Evolutionary conservation across 805 yeast species (phyloP).

Genomic region (Spathaspora girioi): DNA sequence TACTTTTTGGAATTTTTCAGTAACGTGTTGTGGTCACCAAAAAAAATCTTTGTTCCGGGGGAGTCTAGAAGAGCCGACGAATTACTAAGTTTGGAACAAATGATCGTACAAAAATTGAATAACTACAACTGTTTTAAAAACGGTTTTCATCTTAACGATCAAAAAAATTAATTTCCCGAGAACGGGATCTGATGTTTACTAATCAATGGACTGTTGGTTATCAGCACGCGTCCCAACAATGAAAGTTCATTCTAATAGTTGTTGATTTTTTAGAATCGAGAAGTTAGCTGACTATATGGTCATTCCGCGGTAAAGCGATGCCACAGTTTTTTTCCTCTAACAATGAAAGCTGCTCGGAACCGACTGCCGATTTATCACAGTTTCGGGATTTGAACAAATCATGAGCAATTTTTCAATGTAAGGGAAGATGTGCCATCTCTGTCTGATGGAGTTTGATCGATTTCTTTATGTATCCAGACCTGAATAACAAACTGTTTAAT

Average conservation of each 20-base stretch:
- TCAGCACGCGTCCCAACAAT: too few species aligned
- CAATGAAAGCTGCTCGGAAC: too few species aligned
- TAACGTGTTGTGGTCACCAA: not conserved
- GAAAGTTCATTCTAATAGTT: too few species aligned
- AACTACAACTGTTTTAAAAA: not conserved
- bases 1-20: not conserved
- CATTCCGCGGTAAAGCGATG: too few species aligned
- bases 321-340: too few species aligned
- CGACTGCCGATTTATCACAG: too few species aligned
- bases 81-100: slow-evolving; percentile 3
- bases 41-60: not conserved
- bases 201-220: not conserved
- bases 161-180: not conserved
- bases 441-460: too few species aligned
- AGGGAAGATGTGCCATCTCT: not conserved
- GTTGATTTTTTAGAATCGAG: too few species aligned
- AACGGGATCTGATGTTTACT: not conserved
- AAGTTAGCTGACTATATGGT: too few species aligned
- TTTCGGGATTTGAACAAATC: not conserved
- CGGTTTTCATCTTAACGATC: not conserved
- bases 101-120: not conserved
- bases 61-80: slow-evolving; percentile 10
- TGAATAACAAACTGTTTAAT: not conserved
- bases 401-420: not conserved
- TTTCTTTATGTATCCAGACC: too few species aligned